Percentiles rank a stretch among this genome's conserved stretches.
Conservation (phyloP, 345 rosid genomes). For the Arabis hirsuta region DNA sequence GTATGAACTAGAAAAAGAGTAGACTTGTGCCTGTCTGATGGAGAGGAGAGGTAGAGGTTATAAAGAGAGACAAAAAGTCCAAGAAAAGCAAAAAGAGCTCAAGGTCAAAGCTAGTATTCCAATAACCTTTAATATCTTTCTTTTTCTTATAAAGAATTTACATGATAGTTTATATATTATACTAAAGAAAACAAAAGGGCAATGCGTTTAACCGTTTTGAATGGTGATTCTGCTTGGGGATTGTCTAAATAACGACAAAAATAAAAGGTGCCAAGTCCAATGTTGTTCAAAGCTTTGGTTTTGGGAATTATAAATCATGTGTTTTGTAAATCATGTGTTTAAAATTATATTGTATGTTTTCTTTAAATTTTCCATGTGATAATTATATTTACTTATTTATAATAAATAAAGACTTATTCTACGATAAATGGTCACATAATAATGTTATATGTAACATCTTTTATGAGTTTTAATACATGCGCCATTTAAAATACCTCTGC, state of each 20-base stretch:
- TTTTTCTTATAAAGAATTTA: conserved; percentile 2
- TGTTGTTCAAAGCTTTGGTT: conserved; percentile 45
- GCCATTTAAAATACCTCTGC: neutral
- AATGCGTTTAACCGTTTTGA: conserved; percentile 35
- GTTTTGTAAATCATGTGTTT: conserved; percentile 16
- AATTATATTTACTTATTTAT: neutral
- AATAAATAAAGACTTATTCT: neutral
- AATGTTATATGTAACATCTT: no score
- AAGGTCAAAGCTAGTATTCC: conserved; percentile 47
- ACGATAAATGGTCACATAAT: neutral
- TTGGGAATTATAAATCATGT: conserved; percentile 14
- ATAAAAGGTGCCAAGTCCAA: conserved; percentile 22
- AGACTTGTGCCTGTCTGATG: neutral
- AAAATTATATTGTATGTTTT: neutral
- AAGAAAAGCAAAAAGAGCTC: conserved; percentile 37
- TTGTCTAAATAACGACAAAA: conserved; percentile 32
- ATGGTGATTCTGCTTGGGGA: conserved; percentile 33
- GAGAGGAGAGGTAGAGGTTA: conserved; percentile 19
- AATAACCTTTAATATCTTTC: conserved; percentile 23
- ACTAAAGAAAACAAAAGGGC: conserved; percentile 3
- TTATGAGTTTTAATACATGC: neutral
- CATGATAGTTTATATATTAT: neutral
- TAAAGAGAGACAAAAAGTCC: conserved; percentile 42
- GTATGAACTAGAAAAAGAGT: conserved; percentile 1
- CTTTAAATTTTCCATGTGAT: neutral